phyloP scores from a whole-genome alignment of 108 stramenopile genomes.

The Hondaea fermentalgiana region DNA sequence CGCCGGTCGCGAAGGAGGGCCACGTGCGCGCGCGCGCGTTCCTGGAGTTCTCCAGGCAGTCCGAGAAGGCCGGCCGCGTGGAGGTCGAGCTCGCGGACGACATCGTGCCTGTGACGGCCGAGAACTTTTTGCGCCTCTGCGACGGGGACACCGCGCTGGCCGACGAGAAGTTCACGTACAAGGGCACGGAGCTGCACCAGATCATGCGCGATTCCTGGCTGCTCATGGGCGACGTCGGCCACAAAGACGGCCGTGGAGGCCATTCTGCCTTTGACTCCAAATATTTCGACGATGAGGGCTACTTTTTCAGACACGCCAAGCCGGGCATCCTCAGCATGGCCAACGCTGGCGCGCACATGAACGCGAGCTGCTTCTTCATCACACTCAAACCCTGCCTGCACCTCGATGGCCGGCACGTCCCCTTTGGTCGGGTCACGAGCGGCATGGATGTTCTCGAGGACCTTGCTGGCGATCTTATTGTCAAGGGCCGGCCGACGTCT shows the following conservation, averaged over 20 bases:
- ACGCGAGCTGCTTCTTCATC: slow-evolving; percentile 67
- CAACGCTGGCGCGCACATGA: slow-evolving; percentile 35
- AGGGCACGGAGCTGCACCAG: not conserved
- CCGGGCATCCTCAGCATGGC: slow-evolving; percentile 22
- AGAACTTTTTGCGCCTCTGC: slow-evolving; percentile 17
- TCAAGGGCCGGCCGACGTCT: slow-evolving; percentile 33
- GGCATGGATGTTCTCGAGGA: slow-evolving; percentile 56
- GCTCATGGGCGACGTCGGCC: not conserved
- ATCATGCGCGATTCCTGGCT: not conserved
- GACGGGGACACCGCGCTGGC: not conserved
- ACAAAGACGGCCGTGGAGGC: not conserved
- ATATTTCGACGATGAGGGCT: slow-evolving; percentile 26
- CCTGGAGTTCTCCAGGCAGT: not conserved
- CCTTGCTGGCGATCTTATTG: slow-evolving; percentile 54
- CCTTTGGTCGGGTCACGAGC: slow-evolving; percentile 67
- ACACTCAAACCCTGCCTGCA: slow-evolving; percentile 58
- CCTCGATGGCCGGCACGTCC: slow-evolving; percentile 69
- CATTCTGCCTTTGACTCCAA: not conserved
- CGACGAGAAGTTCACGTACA: not conserved
- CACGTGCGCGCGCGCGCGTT: not conserved
- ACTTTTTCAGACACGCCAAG: slow-evolving; percentile 18
- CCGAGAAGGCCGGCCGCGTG: not conserved
- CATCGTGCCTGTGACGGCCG: slow-evolving; percentile 5
- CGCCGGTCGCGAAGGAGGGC: not conserved
- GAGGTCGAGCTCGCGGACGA: slow-evolving; percentile 18